Evolutionary conservation across 176 grass and related monocot species (phyloP).

Genomic region (Dactylis glomerata): DNA sequence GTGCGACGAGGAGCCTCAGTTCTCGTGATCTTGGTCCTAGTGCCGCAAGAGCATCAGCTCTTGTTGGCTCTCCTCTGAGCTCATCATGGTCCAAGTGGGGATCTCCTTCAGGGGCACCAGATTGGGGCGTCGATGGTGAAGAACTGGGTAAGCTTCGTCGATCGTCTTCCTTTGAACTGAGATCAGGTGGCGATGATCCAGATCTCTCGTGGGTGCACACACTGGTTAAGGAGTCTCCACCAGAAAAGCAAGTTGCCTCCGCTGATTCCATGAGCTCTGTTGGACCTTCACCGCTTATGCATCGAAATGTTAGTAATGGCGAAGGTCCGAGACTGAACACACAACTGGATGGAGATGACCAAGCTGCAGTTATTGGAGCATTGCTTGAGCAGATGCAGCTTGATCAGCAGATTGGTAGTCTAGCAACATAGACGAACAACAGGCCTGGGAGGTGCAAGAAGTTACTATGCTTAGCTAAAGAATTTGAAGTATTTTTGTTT

Average conservation of each 20-base stretch:
- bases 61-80: slow-evolving; percentile 56
- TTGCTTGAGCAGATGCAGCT: slow-evolving; percentile 75
- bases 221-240: slow-evolving; percentile 70
- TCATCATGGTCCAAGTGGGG: slow-evolving; percentile 68
- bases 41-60: slow-evolving; percentile 34
- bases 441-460: slow-evolving; percentile 4
- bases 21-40: slow-evolving; percentile 65
- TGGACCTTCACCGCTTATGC: slow-evolving; percentile 28
- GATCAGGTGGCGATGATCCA: slow-evolving; percentile 55
- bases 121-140: slow-evolving; percentile 68
- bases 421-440: slow-evolving; percentile 42
- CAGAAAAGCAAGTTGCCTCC: slow-evolving; percentile 48
- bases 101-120: slow-evolving; percentile 48
- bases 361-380: slow-evolving; percentile 53
- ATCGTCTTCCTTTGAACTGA: slow-evolving; percentile 81
- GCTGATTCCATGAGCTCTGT: slow-evolving; percentile 36
- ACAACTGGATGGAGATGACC: slow-evolving; percentile 39
- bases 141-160: slow-evolving; percentile 65
- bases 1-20: slow-evolving; percentile 62
- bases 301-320: slow-evolving; percentile 1
- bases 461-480: slow-evolving; percentile 43
- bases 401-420: slow-evolving; percentile 56
- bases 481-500: slow-evolving; percentile 32
- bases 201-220: slow-evolving; percentile 87
- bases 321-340: slow-evolving; percentile 30